Conservation (phyloP, 805 yeast genomes). For the Metschnikowia gelsemii region DNA sequence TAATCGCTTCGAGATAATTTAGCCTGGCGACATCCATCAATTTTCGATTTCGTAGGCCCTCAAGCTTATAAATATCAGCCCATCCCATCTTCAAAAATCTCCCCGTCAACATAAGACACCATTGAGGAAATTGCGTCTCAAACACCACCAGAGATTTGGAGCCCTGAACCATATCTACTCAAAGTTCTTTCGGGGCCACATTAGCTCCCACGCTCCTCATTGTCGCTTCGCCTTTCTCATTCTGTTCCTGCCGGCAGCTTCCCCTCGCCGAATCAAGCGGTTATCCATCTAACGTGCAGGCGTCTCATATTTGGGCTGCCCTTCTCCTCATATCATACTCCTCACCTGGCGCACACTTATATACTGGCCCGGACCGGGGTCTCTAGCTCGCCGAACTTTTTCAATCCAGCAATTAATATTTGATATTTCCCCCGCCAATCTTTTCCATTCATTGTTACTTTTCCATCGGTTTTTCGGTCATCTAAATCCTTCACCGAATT, state of each 20-base stretch:
- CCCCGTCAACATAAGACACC: too few relatives aligned
- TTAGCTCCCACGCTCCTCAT: slow-evolving; percentile 3
- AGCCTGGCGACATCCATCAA: too few relatives aligned
- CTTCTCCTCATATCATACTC: slow-evolving; percentile 20
- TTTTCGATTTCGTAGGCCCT: too few relatives aligned
- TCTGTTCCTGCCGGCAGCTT: slow-evolving; percentile 8
- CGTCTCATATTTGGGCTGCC: slow-evolving; percentile 12
- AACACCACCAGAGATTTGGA: slow-evolving; percentile 2
- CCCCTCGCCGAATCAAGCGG: slow-evolving; percentile 14
- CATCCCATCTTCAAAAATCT: too few relatives aligned
- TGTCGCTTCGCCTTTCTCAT: slow-evolving; percentile 7
- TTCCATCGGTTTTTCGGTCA: too few relatives aligned
- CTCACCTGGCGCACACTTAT: slow-evolving; percentile 16
- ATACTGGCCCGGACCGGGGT: slow-evolving; percentile 10
- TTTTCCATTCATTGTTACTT: background rate
- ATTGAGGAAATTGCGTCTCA: slow-evolving; percentile 4
- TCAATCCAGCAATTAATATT: too few relatives aligned
- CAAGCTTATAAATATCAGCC: too few relatives aligned
- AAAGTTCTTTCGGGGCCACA: background rate
- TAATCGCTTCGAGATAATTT: too few relatives aligned
- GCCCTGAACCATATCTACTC: background rate
- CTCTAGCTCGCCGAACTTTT: background rate
- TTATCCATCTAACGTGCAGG: slow-evolving; percentile 7
- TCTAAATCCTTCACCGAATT: too few relatives aligned
- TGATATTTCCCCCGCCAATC: background rate